A percentile compares a stretch with the other conserved stretches of the same genome.
These are phyloP conservation scores for Flaveria bidentis DNA, from an alignment of 129 eudicot species.

Conservation along the genomic window DNA sequence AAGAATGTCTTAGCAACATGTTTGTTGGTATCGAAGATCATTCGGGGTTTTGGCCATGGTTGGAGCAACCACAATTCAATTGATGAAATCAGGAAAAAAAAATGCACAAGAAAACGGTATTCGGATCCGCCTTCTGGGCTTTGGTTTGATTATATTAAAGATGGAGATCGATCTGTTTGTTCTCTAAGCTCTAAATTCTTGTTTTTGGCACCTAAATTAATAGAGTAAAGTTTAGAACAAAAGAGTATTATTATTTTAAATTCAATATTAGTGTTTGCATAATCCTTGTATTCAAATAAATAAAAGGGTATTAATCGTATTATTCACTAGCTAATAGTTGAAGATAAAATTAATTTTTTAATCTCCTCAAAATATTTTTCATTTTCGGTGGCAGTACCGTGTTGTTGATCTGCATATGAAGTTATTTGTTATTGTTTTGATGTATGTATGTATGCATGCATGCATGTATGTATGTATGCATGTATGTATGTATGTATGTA, in stretches of 20 bases:
- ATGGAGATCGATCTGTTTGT: constrained; percentile 41
- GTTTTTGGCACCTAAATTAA: constrained; percentile 38
- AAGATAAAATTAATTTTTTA: too few relatives aligned
- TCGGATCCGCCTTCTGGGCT: constrained; percentile 21
- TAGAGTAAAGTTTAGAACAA: constrained; percentile 47
- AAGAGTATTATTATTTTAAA: constrained; percentile 40
- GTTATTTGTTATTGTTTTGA: not conserved
- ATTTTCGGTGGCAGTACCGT: too few relatives aligned
- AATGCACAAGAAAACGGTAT: constrained; percentile 8
- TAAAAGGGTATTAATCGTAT: constrained; percentile 33
- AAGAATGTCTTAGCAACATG: constrained; percentile 83
- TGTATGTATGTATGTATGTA: too few relatives aligned
- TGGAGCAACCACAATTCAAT: constrained; percentile 81
- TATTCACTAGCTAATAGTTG: not conserved
- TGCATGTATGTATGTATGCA: too few relatives aligned
- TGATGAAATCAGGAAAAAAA: constrained; percentile 34
- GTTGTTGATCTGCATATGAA: too few relatives aligned
- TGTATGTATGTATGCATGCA: not conserved
- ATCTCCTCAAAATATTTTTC: too few relatives aligned
- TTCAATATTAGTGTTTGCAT: constrained; percentile 38
- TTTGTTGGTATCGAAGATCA: constrained; percentile 87
- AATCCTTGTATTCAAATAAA: constrained; percentile 39
- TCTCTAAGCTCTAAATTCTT: constrained; percentile 43
- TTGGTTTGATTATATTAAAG: constrained; percentile 31
- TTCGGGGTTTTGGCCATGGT: constrained; percentile 96